Conservation (phyloP, 164 flowering plant species). For the Tetracentron sinense region DNA sequence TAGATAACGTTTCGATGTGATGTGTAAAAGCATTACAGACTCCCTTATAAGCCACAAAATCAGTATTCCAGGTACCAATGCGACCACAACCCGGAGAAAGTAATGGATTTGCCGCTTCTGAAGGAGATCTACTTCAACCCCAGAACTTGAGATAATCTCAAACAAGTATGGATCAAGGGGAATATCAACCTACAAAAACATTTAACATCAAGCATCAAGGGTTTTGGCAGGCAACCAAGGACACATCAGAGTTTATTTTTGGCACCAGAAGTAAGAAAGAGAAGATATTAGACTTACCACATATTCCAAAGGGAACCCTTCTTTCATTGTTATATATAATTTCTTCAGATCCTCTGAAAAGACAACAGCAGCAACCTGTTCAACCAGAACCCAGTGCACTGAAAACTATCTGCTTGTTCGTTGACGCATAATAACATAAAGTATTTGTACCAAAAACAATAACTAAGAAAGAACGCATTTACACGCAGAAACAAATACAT, state of each 20-base stretch:
- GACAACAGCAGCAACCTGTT: conserved; percentile 92
- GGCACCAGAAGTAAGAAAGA: neutral
- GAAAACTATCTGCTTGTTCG: no score
- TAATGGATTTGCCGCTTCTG: conserved; percentile 81
- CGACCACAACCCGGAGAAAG: conserved; percentile 57
- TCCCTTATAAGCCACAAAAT: conserved; percentile 78
- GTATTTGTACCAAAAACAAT: no score
- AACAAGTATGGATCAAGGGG: conserved; percentile 94
- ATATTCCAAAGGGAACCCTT: conserved; percentile 94
- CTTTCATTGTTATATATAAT: conserved; percentile 88
- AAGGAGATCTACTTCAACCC: conserved; percentile 94
- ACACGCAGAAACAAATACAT: neutral
- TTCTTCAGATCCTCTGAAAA: conserved; percentile 91
- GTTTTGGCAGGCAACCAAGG: neutral
- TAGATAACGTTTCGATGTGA: conserved; percentile 68
- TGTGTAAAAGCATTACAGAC: conserved; percentile 63
- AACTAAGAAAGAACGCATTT: neutral
- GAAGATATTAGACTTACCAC: conserved; percentile 47
- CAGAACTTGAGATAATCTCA: conserved; percentile 78
- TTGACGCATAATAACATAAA: no score
- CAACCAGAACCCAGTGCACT: conserved; percentile 14
- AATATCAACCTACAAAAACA: conserved; percentile 75
- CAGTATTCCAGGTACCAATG: conserved; percentile 76
- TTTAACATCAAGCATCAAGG: conserved; percentile 7
- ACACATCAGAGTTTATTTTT: neutral